A percentile compares a stretch with the other conserved stretches of the same genome.
These are phyloP conservation scores for Talaromyces borbonicus DNA, from an alignment of 495 filamentous ascomycete genomes.

Conservation along the genomic window DNA sequence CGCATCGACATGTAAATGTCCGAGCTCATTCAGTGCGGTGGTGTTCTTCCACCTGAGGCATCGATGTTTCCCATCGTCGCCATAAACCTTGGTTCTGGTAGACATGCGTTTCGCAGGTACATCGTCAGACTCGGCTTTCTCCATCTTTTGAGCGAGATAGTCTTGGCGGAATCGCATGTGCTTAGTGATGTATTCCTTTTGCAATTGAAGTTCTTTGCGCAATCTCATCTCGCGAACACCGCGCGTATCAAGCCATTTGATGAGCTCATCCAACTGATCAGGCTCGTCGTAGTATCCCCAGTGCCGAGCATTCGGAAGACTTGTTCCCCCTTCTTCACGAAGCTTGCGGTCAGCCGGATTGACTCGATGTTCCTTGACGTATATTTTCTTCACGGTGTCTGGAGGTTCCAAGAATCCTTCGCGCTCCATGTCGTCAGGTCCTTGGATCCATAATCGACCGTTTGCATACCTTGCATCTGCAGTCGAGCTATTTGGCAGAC, in stretches of 20 bases:
- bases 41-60: slow-evolving; percentile 80
- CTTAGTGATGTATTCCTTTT: slow-evolving; percentile 63
- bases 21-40: slow-evolving; percentile 62
- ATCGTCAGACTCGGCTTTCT: slow-evolving; percentile 48
- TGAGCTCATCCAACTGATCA: slow-evolving; percentile 60
- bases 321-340: slow-evolving; percentile 74
- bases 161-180: slow-evolving; percentile 71
- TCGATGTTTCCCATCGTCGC: slow-evolving; percentile 50
- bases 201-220: slow-evolving; percentile 70
- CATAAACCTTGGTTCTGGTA: slow-evolving; percentile 64
- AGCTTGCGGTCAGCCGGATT: slow-evolving; percentile 80
- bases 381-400: slow-evolving; percentile 53
- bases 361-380: slow-evolving; percentile 56
- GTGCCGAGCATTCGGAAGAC: slow-evolving; percentile 64
- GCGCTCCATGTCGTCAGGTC: slow-evolving; percentile 81
- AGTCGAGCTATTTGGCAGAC: slow-evolving; percentile 80
- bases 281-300: slow-evolving; percentile 89
- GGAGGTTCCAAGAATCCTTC: slow-evolving; percentile 73
- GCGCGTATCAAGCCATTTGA: slow-evolving; percentile 79
- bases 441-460: slow-evolving; percentile 91
- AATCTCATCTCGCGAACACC: slow-evolving; percentile 77
- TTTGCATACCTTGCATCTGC: slow-evolving; percentile 83
- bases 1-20: slow-evolving; percentile 73
- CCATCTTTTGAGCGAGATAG: slow-evolving; percentile 50
- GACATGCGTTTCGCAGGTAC: slow-evolving; percentile 56